Evolutionary conservation across 768 basidiomycete species (phyloP), one percentile per base, ranked within the genome.

Genomic region (Clitopilus passeckerianus): DNA sequence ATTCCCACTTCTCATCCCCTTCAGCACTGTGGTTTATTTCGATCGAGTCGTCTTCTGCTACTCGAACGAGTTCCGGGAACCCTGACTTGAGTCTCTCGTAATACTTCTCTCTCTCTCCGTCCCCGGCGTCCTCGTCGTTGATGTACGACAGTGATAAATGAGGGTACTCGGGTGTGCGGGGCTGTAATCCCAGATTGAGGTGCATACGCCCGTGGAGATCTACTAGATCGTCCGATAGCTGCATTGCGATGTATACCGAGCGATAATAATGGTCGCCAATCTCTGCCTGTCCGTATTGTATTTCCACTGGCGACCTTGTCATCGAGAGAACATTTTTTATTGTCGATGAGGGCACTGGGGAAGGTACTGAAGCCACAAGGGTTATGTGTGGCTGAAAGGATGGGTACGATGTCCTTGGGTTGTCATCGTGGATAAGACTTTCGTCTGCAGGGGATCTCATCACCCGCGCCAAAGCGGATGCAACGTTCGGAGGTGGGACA

Each of bases 91-190:
- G 71, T 60, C 74, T 72, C 24, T 76, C 70, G 37, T 78, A 75
- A 43, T 80, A 81, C 61, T 67, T 75, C 20, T 74, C 72, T 46
- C 89, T 81, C 69, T 87, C 81, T 6, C 71, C 77, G 10, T 66
- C 60, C 14, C 73, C 75, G 3, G 79, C 78, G 61, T 91, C 89
- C n/a, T 78, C 76, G 59, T 91, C 84, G 24, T 75, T 76, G 60
- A 91, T 85, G 67, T 93, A 93, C 65, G 82, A 86, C 60, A 93
- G 64, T 34, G 91, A 92, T 62, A 91, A 61, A 68, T 93, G 91
- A 6, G 90, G 87, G 61, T 83, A 88, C 34, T 75, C 70, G 0
- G 88, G 87, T 0, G 87, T 84, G 2, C 66, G 65, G 1, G 81
- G 76, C 22, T 78, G 72, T 7, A 80, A 59, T 5, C 68, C 67